Evolutionary conservation across 106 monocot species (phyloP), one percentile per base, ranked within the genome.

Genomic region (Ottelia alismoides): DNA sequence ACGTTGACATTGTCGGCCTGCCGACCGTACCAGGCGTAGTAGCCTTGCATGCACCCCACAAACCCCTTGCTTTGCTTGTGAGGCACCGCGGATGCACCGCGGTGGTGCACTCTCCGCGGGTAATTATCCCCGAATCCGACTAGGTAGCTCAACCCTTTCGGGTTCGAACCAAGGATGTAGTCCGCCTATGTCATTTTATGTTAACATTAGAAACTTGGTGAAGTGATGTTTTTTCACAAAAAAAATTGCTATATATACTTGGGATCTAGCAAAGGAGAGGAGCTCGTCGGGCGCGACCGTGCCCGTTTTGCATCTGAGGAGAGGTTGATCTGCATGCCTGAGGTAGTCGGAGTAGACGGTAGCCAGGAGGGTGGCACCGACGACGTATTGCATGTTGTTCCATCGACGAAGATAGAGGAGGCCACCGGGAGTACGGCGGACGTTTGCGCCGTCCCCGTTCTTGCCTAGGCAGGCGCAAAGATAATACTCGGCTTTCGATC

Each of bases 341-440:
- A 92, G 64, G 64, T 76, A 69, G 67, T 92, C 76, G 0, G 84
- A 81, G 76, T 82, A 92, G 31, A 74, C 62, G 27, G 81, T 53
- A 26, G 82, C 62, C 22, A 92, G 81, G 62, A 92, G 78, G 21
- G 85, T 70, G 2, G 91, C 91, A 17, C 64, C 26, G 27, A 81
- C 53, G 14, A 92, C 91, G 30, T 92, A 78, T 55, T 92, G 91
- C 78, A 92, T 78, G 73, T 92, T 92, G 75, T 92, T 92, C 91
- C 91, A 92, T 14, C 66, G 91, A 0, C 91, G 75, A 3, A 78
- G 26, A 51, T 62, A 92, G 31, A 92, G 67, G n/a, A 92, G 75
- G 11, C 91, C 91, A 11, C 78, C 78, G 0, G 70, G 81, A 2
- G 81, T 85, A 5, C 85, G 71, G 23, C 63, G 64, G n/a, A 85